Evolutionary conservation across 768 basidiomycete species (phyloP), one percentile per base, ranked within the genome.

Genomic region (Lentinus tigrinus): DNA sequence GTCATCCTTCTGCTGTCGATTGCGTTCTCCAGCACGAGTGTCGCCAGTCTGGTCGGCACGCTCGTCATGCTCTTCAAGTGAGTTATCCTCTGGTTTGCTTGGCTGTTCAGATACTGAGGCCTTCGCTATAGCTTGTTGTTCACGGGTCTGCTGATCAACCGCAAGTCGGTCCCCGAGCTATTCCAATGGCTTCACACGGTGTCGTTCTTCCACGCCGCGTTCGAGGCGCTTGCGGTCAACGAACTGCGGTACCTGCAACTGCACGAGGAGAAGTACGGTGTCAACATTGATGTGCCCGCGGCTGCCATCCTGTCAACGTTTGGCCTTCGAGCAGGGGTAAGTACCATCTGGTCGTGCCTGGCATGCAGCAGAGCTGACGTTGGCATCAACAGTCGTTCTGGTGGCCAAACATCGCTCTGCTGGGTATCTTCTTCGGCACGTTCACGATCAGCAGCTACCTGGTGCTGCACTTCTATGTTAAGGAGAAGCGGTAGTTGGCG

Each of bases 181-280:
- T 77, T 97, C 49, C 85, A 83, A 57, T 97, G 93, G 91, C 75
- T 99, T 58, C 91, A 95, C 69, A 94, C 89, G 0, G 68, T 92
- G 6, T 97, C 95, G 5, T 98, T 98, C 81, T 99, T 97, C 87
- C 97, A 99, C 75, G 96, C 97, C 23, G 97, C 93, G 0, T 98
- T 95, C 64, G 97, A 99, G 74, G 95, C 92, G 0, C 81, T 99
- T 38, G 87, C 95, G n/a, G 97, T 99, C 56, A 99, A 98, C 70
- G 97, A 99, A 72, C 77, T 99, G 56, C 81, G 95, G 49, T 98
- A 97, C 73, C 75, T 98, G 27, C 92, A 95, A 68, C 77, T 99
- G 36, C 93, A 93, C 70, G 93, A 99, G 69, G 83, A 87, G 63
- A 92, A 97, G 91, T 98, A 95, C 70, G 97, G 97, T 27, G 90